Evolutionary conservation across 768 basidiomycete genomes (phyloP), one percentile per base, ranked within the genome.

Genomic region (Phylloporus sp.): DNA sequence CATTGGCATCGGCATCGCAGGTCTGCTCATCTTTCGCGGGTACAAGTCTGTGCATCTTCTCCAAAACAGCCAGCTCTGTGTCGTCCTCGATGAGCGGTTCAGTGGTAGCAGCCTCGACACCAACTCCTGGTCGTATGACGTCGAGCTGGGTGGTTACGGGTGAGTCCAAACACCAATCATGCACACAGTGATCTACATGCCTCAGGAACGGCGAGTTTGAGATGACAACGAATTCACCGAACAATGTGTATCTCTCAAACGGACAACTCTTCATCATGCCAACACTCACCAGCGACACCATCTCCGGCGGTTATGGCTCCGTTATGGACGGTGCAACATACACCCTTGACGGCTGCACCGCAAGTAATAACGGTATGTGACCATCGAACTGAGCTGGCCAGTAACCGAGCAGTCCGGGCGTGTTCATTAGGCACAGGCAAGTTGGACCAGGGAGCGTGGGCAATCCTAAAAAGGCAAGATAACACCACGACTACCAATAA

Each of bases 241-340:
- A 68, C 45, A 78, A 78, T 60, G 61, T 73, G 4, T 79, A 73
- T 69, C 65, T 79, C 41, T 62, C 73, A 36, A 72, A 80, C 63
- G 75, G 76, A 9, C 65, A 76, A 49, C 72, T 84, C 29, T 82
- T 80, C 71, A 79, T 84, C 65, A 74, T 80, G 61, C 71, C 82
- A 10, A 84, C 82, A 8, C 73, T 84, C 53, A 82, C 82, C 6
- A 71, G 75, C 35, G 80, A 81, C 59, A 64, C 66, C 5, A 66
- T 82, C 58, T 31, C 52, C 24, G 66, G 66, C 4, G 72, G 73
- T 8, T 67, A 60, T 0, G 46, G 59, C 47, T 62, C 70, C 0
- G 72, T 82, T 18, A 62, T 72, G 52, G 60, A 78, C 58, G 78
- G 77, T 18, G 60, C 54, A 1, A 66, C 61, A 22, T 71, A 74